Percentiles rank a stretch among this genome's conserved stretches.
Conservation (phyloP, 2,329 filamentous ascomycete genomes). For the Ambrosiella beaveri region DNA sequence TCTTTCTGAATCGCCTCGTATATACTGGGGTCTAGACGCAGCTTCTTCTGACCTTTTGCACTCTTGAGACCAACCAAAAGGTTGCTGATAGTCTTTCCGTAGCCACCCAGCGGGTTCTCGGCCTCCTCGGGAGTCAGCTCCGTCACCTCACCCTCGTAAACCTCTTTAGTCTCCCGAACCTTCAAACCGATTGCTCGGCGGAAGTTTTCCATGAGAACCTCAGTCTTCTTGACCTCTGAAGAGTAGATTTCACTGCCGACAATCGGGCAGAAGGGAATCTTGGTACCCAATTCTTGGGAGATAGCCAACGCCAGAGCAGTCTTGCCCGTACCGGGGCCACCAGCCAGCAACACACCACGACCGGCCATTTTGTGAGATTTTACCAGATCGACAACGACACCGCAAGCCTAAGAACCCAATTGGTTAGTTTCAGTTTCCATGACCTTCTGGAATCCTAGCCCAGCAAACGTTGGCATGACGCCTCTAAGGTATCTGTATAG, state of each 20-base stretch:
- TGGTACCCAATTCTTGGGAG: slow-evolving; percentile 91
- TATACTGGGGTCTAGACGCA: slow-evolving; percentile 90
- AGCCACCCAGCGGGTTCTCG: slow-evolving; percentile 90
- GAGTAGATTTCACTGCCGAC: slow-evolving; percentile 97
- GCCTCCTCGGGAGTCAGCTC: slow-evolving; percentile 95
- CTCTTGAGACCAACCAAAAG: slow-evolving; percentile 89
- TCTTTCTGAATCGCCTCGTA: slow-evolving; percentile 99
- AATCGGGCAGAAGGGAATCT: slow-evolving; percentile 96
- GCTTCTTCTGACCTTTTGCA: slow-evolving; percentile 91
- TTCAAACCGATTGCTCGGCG: slow-evolving; percentile 88
- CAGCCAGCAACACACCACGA: slow-evolving; percentile 78
- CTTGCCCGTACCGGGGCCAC: slow-evolving; percentile 91
- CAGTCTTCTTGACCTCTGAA: slow-evolving; percentile 97
- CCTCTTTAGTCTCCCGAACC: slow-evolving; percentile 96
- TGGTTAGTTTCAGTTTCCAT: background rate
- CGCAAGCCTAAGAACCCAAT: slow-evolving; percentile 50
- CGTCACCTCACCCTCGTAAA: slow-evolving; percentile 96
- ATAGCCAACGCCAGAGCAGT: slow-evolving; percentile 89
- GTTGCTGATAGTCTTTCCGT: slow-evolving; percentile 94
- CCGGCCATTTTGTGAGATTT: slow-evolving; percentile 96
- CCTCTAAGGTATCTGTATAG: no score
- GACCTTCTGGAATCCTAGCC: background rate
- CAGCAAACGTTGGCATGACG: no score
- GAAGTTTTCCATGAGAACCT: slow-evolving; percentile 98
- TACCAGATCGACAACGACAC: slow-evolving; percentile 90